Conservation (phyloP, 2,329 filamentous ascomycete genomes). For the Trichophyton rubrum region DNA sequence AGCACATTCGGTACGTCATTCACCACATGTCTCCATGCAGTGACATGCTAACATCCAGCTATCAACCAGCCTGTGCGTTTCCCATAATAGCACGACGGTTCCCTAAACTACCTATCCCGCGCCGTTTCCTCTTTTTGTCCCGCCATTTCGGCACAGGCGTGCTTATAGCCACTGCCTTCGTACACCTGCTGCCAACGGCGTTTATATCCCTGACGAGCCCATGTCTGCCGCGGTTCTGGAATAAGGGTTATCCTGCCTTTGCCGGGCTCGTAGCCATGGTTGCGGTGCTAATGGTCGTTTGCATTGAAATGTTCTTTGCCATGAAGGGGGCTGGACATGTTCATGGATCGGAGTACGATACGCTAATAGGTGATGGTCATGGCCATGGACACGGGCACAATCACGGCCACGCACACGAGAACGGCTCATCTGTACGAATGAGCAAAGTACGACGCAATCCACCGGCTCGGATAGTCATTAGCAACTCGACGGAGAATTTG, state of each 20-base stretch:
- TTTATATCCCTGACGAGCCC: constrained; percentile 49
- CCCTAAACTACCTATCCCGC: constrained; percentile 47
- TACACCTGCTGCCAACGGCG: constrained; percentile 50
- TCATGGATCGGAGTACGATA: constrained; percentile 43
- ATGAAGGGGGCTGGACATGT: constrained; percentile 51
- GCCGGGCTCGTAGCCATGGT: constrained; percentile 72
- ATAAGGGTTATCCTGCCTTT: constrained; percentile 62
- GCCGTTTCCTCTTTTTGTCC: constrained; percentile 46
- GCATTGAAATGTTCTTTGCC: constrained; percentile 80
- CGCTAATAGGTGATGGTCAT: constrained; percentile 22
- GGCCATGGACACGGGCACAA: constrained; percentile 10
- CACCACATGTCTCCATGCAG: neutral
- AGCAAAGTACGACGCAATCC: neutral
- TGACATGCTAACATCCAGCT: neutral
- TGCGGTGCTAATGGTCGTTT: constrained; percentile 68
- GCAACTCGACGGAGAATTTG: constrained; percentile 11
- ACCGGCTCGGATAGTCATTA: neutral
- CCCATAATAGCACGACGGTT: constrained; percentile 49
- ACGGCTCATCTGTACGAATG: neutral
- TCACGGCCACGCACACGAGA: neutral
- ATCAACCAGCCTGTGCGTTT: constrained; percentile 44
- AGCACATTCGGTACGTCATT: constrained; percentile 30
- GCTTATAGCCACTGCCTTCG: constrained; percentile 45
- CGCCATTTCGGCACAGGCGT: constrained; percentile 49
- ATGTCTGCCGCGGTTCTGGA: constrained; percentile 68